These are phyloP conservation scores for Dryas octopetala DNA, from an alignment of 306 rosid species.

Conservation along the genomic window DNA sequence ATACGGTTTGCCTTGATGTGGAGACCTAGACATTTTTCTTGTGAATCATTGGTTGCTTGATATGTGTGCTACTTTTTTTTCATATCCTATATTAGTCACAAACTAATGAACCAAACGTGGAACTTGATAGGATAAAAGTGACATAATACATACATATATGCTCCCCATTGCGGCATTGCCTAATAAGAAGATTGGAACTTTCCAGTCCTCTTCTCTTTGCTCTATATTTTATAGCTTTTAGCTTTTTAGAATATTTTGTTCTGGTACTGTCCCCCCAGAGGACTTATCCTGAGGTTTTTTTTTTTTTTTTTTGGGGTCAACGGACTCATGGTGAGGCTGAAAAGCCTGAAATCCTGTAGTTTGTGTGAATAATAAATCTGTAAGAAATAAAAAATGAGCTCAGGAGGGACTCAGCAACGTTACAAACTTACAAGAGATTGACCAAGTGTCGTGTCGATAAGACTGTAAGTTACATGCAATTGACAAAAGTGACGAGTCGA, in stretches of 20 bases:
- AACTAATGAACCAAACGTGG: neutral
- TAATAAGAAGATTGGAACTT: too few relatives aligned
- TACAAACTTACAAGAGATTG: slow-evolving; percentile 1
- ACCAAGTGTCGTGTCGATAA: slow-evolving; percentile 6
- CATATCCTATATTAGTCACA: slow-evolving; percentile 1
- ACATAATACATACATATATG: neutral
- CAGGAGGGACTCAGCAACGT: neutral
- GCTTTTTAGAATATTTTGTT: neutral
- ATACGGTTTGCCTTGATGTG: neutral
- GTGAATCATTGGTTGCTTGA: neutral
- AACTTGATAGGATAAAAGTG: slow-evolving; percentile 4
- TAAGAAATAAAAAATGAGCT: neutral
- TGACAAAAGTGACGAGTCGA: neutral
- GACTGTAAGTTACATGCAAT: neutral
- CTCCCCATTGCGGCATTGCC: too few relatives aligned
- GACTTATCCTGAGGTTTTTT: too few relatives aligned
- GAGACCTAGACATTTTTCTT: neutral
- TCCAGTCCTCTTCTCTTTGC: too few relatives aligned
- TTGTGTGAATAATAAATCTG: too few relatives aligned
- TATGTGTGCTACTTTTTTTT: neutral
- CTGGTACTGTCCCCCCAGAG: slow-evolving; percentile 1
- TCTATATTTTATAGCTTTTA: too few relatives aligned
- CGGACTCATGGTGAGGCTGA: too few relatives aligned
- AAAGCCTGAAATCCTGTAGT: too few relatives aligned
- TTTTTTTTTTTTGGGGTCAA: too few relatives aligned